Percentiles rank a stretch among this genome's conserved stretches.
Conservation (phyloP, 805 yeast species). For the Candida arabinofermentans region DNA sequence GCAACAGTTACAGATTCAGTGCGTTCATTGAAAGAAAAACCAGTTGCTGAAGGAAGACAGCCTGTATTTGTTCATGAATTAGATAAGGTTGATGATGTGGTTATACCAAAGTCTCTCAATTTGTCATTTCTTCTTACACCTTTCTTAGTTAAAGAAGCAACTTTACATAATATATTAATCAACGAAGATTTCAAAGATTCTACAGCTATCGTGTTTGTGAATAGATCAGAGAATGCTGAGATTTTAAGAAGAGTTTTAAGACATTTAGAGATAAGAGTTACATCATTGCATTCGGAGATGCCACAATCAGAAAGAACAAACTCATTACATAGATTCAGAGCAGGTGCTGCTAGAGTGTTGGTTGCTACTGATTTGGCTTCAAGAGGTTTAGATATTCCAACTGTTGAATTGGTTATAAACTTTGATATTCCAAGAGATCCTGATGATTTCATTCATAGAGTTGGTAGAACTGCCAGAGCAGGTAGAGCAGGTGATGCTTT, state of each 20-base stretch:
- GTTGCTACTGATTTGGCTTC: slow-evolving; percentile 96
- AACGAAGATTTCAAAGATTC: slow-evolving; percentile 58
- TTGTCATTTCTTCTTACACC: slow-evolving; percentile 76
- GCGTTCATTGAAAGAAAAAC: slow-evolving; percentile 65
- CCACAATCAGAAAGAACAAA: slow-evolving; percentile 89
- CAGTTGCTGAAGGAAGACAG: slow-evolving; percentile 50
- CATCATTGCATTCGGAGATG: slow-evolving; percentile 92
- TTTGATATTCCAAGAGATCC: slow-evolving; percentile 83
- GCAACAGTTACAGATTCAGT: slow-evolving; percentile 96
- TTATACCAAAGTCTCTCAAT: slow-evolving; percentile 70
- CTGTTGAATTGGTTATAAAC: slow-evolving; percentile 72
- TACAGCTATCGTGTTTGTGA: slow-evolving; percentile 85
- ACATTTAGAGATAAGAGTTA: slow-evolving; percentile 70
- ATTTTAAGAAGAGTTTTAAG: slow-evolving; percentile 72
- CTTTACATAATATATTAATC: slow-evolving; percentile 64
- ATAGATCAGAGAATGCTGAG: slow-evolving; percentile 89
- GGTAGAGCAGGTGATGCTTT: slow-evolving; percentile 85
- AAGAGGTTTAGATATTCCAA: slow-evolving; percentile 81
- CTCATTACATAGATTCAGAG: slow-evolving; percentile 88
- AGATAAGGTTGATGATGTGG: slow-evolving; percentile 67
- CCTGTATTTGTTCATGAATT: slow-evolving; percentile 71
- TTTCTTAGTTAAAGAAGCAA: slow-evolving; percentile 85
- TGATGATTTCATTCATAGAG: slow-evolving; percentile 81
- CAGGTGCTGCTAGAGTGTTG: slow-evolving; percentile 88
- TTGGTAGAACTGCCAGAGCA: slow-evolving; percentile 97